A percentile compares a stretch with the other conserved stretches of the same genome.
Conservation (phyloP, 2,329 filamentous ascomycete species). For the Fusarium nygamai region DNA sequence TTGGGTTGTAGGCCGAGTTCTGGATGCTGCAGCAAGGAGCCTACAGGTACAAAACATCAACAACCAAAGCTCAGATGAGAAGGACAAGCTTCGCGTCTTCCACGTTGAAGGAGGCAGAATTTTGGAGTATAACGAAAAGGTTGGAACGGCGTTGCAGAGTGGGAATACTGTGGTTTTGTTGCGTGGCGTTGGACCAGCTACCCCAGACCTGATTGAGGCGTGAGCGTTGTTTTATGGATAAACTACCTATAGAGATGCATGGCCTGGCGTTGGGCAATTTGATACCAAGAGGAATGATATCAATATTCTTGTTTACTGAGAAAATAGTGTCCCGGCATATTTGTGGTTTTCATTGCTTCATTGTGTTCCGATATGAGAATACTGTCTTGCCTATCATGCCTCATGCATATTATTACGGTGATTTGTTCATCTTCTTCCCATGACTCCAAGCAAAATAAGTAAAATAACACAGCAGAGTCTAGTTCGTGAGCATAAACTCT, state of each 20-base stretch:
- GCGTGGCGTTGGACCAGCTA: constrained; percentile 81
- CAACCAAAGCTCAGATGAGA: constrained; percentile 78
- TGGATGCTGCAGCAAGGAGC: constrained; percentile 80
- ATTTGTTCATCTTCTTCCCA: neutral
- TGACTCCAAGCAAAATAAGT: too few species aligned
- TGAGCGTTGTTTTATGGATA: constrained; percentile 16
- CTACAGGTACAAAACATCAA: constrained; percentile 87
- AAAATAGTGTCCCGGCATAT: neutral
- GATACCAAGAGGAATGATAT: neutral
- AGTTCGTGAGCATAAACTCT: neutral
- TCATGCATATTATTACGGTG: fast-evolving
- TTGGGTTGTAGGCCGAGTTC: constrained; percentile 87
- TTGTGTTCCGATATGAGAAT: neutral
- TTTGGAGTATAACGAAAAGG: constrained; percentile 87
- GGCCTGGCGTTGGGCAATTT: constrained; percentile 31
- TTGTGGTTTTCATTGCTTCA: neutral
- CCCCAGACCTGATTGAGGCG: constrained; percentile 72
- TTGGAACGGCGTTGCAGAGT: constrained; percentile 76
- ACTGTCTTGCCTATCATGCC: neutral
- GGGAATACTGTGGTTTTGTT: constrained; percentile 93
- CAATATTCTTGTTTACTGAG: neutral
- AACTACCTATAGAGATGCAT: constrained; percentile 23
- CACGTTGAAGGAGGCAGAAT: constrained; percentile 91
- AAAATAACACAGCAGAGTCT: neutral
- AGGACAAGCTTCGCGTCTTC: constrained; percentile 85